Conservation (phyloP, 106 monocot genomes). For the Apostasia shenzhenica region DNA sequence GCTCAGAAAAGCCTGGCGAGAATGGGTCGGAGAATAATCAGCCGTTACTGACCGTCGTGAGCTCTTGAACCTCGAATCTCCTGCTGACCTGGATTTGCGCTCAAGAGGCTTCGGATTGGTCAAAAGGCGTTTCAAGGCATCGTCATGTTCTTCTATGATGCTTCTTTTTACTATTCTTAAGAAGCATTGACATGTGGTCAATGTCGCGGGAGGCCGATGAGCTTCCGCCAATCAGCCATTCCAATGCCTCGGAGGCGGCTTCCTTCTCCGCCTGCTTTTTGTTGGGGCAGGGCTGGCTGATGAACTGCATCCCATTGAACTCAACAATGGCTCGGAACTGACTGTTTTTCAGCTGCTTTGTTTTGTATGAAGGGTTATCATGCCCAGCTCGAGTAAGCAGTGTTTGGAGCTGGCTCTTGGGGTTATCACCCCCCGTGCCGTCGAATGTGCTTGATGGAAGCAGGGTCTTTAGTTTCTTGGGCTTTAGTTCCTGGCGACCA, state of each 20-base stretch:
- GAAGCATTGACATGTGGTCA: constrained; percentile 58
- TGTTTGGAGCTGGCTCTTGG: constrained; percentile 83
- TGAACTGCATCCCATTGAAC: constrained; percentile 95
- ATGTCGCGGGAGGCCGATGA: constrained; percentile 33
- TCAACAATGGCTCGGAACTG: constrained; percentile 73
- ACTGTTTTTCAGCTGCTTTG: constrained; percentile 42
- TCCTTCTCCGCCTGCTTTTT: constrained; percentile 93
- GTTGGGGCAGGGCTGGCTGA: constrained; percentile 68
- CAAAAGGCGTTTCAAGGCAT: not conserved
- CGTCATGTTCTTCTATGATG: constrained; percentile 40
- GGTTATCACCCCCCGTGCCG: constrained; percentile 56
- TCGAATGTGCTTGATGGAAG: constrained; percentile 4
- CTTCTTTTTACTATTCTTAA: constrained; percentile 56
- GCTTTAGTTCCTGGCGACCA: constrained; percentile 62
- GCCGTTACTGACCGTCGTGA: too few species aligned
- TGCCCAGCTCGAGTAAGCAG: constrained; percentile 77
- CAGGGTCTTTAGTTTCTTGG: constrained; percentile 31
- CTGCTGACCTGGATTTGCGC: not conserved
- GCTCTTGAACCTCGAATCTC: too few species aligned
- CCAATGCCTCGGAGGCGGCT: constrained; percentile 83
- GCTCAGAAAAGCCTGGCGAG: too few species aligned
- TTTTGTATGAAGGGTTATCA: constrained; percentile 61
- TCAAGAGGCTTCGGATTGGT: not conserved
- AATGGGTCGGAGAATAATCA: too few species aligned
- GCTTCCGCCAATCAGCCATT: constrained; percentile 62